phyloP scores from a whole-genome alignment of 1,284 basidiomycete genomes.

The Rhodotorula glutinis region DNA sequence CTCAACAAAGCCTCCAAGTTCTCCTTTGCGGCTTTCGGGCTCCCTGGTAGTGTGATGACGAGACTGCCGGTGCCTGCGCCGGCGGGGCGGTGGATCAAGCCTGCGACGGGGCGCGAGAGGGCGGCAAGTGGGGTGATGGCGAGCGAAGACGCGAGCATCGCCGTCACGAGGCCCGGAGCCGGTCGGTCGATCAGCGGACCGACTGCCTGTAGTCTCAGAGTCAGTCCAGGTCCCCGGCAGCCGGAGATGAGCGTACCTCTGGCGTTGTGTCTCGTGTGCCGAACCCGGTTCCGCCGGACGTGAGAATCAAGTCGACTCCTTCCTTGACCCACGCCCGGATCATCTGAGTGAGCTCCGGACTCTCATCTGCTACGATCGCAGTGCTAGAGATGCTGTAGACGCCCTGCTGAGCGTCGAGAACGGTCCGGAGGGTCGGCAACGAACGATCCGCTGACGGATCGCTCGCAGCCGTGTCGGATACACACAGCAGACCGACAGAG shows the following conservation, averaged over 20 bases:
- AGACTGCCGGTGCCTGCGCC: constrained; percentile 57
- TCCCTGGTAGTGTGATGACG: constrained; percentile 76
- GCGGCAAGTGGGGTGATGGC: constrained; percentile 73
- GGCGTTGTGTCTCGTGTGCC: constrained; percentile 73
- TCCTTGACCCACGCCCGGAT: constrained; percentile 56
- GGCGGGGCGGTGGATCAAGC: constrained; percentile 51
- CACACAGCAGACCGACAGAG: constrained; percentile 29
- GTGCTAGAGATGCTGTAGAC: constrained; percentile 31
- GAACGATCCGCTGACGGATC: constrained; percentile 31
- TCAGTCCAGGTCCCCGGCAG: too few relatives aligned
- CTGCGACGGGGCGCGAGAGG: constrained; percentile 74
- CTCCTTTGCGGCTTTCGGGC: constrained; percentile 76
- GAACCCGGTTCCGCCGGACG: constrained; percentile 83
- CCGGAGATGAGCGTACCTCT: constrained; percentile 62
- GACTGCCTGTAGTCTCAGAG: constrained; percentile 57
- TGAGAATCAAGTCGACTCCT: constrained; percentile 67
- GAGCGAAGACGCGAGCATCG: constrained; percentile 66
- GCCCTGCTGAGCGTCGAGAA: constrained; percentile 48
- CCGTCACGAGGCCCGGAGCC: constrained; percentile 74
- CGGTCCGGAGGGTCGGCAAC: constrained; percentile 51
- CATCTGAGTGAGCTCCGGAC: constrained; percentile 54
- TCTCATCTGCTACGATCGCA: constrained; percentile 63
- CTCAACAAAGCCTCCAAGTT: constrained; percentile 64
- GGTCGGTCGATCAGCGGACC: constrained; percentile 66
- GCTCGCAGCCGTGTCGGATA: constrained; percentile 38